Percentiles rank a stretch among this genome's conserved stretches.
phyloP scores from a whole-genome alignment of 1,284 basidiomycete genomes.

The Lentinula novae-zelandiae region DNA sequence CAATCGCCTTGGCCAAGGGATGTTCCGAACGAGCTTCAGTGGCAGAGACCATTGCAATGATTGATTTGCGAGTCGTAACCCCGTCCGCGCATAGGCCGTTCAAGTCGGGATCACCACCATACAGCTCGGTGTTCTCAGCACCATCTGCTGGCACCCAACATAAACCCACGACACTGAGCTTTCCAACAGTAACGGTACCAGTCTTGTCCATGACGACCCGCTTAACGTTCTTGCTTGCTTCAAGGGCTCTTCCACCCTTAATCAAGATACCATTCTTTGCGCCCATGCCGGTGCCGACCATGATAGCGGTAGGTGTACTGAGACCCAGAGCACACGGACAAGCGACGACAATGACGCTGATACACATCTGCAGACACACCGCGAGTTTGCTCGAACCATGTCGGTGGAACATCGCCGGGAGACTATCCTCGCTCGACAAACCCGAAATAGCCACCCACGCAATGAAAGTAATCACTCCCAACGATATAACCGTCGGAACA shows the following conservation, averaged over 20 bases:
- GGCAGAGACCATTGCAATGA: slow-evolving; percentile 81
- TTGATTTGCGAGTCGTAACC: slow-evolving; percentile 51
- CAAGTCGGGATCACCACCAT: slow-evolving; percentile 40
- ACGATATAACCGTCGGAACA: slow-evolving; percentile 87
- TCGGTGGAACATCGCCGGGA: slow-evolving; percentile 83
- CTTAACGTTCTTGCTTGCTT: slow-evolving; percentile 83
- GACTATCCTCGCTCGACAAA: slow-evolving; percentile 50
- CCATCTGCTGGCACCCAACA: slow-evolving; percentile 64
- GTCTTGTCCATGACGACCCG: slow-evolving; percentile 95
- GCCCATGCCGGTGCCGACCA: slow-evolving; percentile 98
- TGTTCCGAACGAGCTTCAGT: slow-evolving; percentile 94
- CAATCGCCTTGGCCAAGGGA: slow-evolving; percentile 91
- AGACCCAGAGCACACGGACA: slow-evolving; percentile 98
- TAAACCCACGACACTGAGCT: slow-evolving; percentile 61
- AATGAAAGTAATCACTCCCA: slow-evolving; percentile 81
- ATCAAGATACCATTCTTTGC: slow-evolving; percentile 97
- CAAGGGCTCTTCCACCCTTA: slow-evolving; percentile 94
- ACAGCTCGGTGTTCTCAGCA: slow-evolving; percentile 36
- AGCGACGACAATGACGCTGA: slow-evolving; percentile 96
- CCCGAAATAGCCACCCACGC: slow-evolving; percentile 81
- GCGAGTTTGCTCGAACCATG: slow-evolving; percentile 86
- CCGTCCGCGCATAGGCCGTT: slow-evolving; percentile 58
- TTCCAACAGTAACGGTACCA: slow-evolving; percentile 91
- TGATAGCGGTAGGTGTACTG: slow-evolving; percentile 97
- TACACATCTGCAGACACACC: slow-evolving; percentile 95